Conservation (phyloP, 306 rosid genomes). For the Gynostemma pentaphyllum region DNA sequence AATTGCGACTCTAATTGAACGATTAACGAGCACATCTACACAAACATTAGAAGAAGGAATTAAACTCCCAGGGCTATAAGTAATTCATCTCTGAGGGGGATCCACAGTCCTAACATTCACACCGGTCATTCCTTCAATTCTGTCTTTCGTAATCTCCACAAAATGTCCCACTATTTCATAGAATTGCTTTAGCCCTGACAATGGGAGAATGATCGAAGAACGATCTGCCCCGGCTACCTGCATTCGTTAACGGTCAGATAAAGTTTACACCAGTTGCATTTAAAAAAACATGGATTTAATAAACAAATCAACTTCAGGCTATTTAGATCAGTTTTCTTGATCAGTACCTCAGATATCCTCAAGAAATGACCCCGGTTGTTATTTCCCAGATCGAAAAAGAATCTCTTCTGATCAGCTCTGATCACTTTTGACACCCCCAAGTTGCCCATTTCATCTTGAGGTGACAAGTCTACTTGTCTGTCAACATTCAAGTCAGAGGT, state of each 20-base stretch:
- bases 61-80: constrained; percentile 17
- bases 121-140: constrained; percentile 83
- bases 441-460: constrained; percentile 79
- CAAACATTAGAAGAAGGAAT: constrained; percentile 14
- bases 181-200: constrained; percentile 95
- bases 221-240: constrained; percentile 99
- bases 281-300: background rate
- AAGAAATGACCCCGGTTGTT: constrained; percentile 97
- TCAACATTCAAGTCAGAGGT: constrained; percentile 80
- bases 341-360: constrained; percentile 86
- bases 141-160: constrained; percentile 95
- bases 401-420: constrained; percentile 92
- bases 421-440: constrained; percentile 91
- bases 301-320: background rate
- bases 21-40: background rate
- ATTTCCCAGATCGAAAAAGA: constrained; percentile 96
- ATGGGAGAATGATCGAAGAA: constrained; percentile 94
- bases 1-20: constrained; percentile 2
- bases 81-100: constrained; percentile 73
- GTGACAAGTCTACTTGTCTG: constrained; percentile 70
- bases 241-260: constrained; percentile 10
- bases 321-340: background rate
- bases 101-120: constrained; percentile 95
- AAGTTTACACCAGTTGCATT: constrained; percentile 8
- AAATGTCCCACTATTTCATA: constrained; percentile 97